These are phyloP conservation scores for Lachnellula hyalina DNA, from an alignment of 2,329 filamentous ascomycete species.

Conservation along the genomic window DNA sequence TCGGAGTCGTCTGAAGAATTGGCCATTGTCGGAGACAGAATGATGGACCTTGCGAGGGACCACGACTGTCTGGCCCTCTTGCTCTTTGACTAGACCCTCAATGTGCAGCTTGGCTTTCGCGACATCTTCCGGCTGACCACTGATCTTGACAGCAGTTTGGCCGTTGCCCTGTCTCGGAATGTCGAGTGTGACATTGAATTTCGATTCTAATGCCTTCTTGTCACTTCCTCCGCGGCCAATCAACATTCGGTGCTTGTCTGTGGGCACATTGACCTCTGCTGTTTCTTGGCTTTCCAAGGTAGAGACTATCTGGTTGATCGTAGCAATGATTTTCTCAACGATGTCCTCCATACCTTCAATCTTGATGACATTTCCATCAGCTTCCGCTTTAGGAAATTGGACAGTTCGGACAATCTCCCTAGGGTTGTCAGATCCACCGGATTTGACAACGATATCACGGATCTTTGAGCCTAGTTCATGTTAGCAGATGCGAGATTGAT, in stretches of 20 bases:
- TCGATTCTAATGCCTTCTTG: conserved; percentile 76
- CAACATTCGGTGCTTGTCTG: conserved; percentile 82
- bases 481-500: background rate
- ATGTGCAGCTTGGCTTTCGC: conserved; percentile 86
- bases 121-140: conserved; percentile 72
- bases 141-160: conserved; percentile 80
- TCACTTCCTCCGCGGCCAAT: conserved; percentile 90
- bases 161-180: conserved; percentile 85
- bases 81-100: conserved; percentile 69
- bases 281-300: conserved; percentile 79
- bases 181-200: conserved; percentile 83
- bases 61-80: conserved; percentile 81
- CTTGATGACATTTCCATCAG: conserved; percentile 76
- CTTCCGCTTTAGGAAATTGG: conserved; percentile 87
- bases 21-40: conserved; percentile 77
- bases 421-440: conserved; percentile 83
- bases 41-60: conserved; percentile 83
- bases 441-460: conserved; percentile 77
- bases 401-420: conserved; percentile 82
- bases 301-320: conserved; percentile 76
- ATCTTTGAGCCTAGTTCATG: conserved; percentile 66
- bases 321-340: conserved; percentile 81
- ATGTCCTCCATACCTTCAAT: conserved; percentile 79
- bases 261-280: conserved; percentile 73
- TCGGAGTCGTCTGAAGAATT: conserved; percentile 86